Evolutionary conservation across 2,329 filamentous ascomycete species (phyloP), one percentile per base, ranked within the genome.

Genomic region (Penicillium sp.): DNA sequence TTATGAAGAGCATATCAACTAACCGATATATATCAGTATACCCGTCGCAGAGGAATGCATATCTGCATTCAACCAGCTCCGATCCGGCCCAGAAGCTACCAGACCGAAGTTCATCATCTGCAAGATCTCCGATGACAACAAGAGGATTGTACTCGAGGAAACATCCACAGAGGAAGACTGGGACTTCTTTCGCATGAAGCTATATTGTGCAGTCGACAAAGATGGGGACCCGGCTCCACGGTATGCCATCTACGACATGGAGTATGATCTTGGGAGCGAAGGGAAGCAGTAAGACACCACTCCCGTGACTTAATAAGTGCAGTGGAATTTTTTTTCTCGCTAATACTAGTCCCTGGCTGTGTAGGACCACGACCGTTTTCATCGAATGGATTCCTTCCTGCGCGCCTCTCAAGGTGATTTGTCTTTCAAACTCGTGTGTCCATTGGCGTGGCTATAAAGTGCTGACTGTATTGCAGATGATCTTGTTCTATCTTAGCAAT

Each of bases 21-120:
- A 49, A 54, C 5, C 7, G 17, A 33, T n/a, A 5, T 19, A 21
- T 38, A 19, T 15, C 8, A 55, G 53, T 9, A 19, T 52, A 6
- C 33, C 44, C 3, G 42, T 61, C 17, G 6, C 58, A 23, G 49
- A 56, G 5, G 70, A 74, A 39, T 75, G 73, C 61, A 59, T 75
- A 38, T 60, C 61, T 31, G 63, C 64, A 41, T 75, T 72, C 65
- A 71, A 74, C 45, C 60, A 68, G 8, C 67, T 78, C 3, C 62
- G 69, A 4, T 55, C 52, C 12, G 39, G 56, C 0, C 59, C 73
- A 15, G 70, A 70, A 6, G 74, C 82, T 59, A 64, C 66, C 6
- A 67, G 72, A n/a, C 68, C 83, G 2, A 80, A 83, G 58, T 67
- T 81, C 6, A 76, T 83, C 4, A 77, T 84, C 64, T 75, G 69